phyloP scores from a whole-genome alignment of 2,329 filamentous ascomycete species.

The Phaeophleospora eucalypticola region DNA sequence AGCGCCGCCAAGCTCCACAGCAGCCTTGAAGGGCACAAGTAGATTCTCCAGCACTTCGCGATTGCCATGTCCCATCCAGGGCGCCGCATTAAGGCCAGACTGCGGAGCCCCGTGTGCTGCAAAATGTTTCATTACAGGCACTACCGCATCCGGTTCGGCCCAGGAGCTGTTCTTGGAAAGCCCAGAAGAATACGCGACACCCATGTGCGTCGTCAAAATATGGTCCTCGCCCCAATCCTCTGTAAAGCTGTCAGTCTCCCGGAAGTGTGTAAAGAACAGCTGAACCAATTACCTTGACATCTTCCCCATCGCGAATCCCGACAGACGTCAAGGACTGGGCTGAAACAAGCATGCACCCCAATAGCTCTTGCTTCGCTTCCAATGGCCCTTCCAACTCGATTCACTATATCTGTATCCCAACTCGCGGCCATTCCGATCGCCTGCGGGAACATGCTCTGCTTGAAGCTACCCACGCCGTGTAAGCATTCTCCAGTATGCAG shows the following conservation, averaged over 20 bases:
- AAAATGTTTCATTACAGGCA: conserved; percentile 20
- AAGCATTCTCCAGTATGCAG: conserved; percentile 15
- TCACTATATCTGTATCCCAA: conserved; percentile 13
- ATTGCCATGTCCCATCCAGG: conserved; percentile 17
- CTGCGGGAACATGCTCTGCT: conserved; percentile 19
- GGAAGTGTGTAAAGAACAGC: background rate
- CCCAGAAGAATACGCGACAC: conserved; percentile 15
- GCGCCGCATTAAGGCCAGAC: conserved; percentile 12
- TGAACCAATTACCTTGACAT: too few species aligned
- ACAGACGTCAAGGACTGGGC: conserved; percentile 16
- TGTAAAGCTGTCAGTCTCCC: conserved; percentile 3
- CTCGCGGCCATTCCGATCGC: conserved; percentile 11
- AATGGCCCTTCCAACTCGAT: conserved; percentile 13
- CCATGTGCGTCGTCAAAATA: conserved; percentile 16
- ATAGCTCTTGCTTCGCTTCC: conserved; percentile 15
- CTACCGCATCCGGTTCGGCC: conserved; percentile 12
- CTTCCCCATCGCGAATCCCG: conserved; percentile 16
- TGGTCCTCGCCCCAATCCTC: conserved; percentile 20
- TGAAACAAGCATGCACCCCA: conserved; percentile 16
- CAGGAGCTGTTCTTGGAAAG: conserved; percentile 15
- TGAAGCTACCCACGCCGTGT: conserved; percentile 18
- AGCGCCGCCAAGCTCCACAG: conserved; percentile 14
- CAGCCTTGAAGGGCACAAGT: conserved; percentile 14
- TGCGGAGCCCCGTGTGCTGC: conserved; percentile 17
- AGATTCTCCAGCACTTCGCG: conserved; percentile 16